Base-by-base conservation (phyloP, 345 rosid species). In the Citrus glauca region DNA sequence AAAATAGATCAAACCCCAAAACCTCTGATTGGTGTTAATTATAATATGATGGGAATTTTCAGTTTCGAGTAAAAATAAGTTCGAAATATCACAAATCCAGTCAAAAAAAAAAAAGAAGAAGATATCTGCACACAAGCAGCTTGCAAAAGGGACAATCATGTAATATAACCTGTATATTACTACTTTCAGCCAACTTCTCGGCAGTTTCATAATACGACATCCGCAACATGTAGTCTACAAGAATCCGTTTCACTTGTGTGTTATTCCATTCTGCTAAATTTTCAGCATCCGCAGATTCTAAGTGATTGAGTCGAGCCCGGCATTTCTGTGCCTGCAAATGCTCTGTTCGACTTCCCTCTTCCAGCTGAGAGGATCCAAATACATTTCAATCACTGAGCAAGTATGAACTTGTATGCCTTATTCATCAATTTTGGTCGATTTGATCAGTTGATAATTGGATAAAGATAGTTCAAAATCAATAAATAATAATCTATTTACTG, bases 131-230 rank as follows among this genome's bases (percentile, higher is more conserved):
- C 4, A 38, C 14, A 38, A 32, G 25, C 59, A 40, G 37, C 28
- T 32, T 9, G 48, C 16, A 32, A 65, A 48, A 20, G 40, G 63
- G 83, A 66, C 28, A 66, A 32, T 73, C 50, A 57, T 57, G 5
- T 48, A 45, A 37, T 76, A 30, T 73, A 75, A 90, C 99, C 95
- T 84, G 79, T 82, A 96, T 92, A 75, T 88, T 89, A 85, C 91
- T 81, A 85, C 82, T 87, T 79, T 91, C 94, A 22, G 99, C 89
- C 67, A 96, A 88, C 85, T 89, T 94, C 76, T 81, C 66, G 42
- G 95, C 99, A 71, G 92, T 91, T 30, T 96, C 93, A 60, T 86
- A 89, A 75, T 96, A 96, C 0, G 97, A 96, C 97, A 91, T 96
- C 32, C 99, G 88, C 77, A 94, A 79, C 99, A 96, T 91, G 74